Conservation (phyloP, 768 basidiomycete species). For the Boletellus emodensis region DNA sequence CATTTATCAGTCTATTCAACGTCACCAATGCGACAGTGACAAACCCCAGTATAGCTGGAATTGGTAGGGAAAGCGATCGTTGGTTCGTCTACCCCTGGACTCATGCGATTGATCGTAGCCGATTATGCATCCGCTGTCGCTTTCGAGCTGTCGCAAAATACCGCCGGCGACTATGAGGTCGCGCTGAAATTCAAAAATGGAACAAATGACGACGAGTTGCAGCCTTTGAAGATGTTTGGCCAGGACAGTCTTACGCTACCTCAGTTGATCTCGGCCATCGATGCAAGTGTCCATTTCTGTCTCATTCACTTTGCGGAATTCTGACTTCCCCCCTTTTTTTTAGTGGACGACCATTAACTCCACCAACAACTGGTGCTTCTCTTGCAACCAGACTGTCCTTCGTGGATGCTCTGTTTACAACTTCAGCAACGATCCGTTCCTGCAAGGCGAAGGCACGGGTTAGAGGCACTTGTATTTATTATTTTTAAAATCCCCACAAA, state of each 20-base stretch:
- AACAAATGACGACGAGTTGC: slow-evolving; percentile 49
- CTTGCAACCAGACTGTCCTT: slow-evolving; percentile 30
- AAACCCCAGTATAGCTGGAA: slow-evolving; percentile 57
- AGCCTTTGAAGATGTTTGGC: slow-evolving; percentile 66
- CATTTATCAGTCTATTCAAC: slow-evolving; percentile 49
- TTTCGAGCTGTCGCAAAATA: slow-evolving; percentile 29
- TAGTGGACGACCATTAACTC: slow-evolving; percentile 27
- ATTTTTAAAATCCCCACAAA: neutral
- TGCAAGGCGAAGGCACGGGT: neutral
- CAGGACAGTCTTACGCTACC: slow-evolving; percentile 20
- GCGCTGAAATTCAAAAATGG: slow-evolving; percentile 83
- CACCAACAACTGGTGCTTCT: slow-evolving; percentile 31
- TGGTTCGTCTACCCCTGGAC: neutral
- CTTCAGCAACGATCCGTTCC: slow-evolving; percentile 25
- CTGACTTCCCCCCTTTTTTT: neutral
- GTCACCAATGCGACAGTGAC: slow-evolving; percentile 62
- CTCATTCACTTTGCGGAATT: neutral
- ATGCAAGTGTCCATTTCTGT: slow-evolving; percentile 7
- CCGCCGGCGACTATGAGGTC: slow-evolving; percentile 48
- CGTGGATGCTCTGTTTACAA: slow-evolving; percentile 31
- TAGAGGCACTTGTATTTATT: too few relatives aligned
- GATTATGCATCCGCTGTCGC: slow-evolving; percentile 69
- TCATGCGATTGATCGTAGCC: slow-evolving; percentile 37
- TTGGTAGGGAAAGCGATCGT: slow-evolving; percentile 48
- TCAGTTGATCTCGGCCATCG: slow-evolving; percentile 13